Evolutionary conservation across 371 early-diverging fungal genomes (phyloP).

Genomic region (Rhizopus sp.): DNA sequence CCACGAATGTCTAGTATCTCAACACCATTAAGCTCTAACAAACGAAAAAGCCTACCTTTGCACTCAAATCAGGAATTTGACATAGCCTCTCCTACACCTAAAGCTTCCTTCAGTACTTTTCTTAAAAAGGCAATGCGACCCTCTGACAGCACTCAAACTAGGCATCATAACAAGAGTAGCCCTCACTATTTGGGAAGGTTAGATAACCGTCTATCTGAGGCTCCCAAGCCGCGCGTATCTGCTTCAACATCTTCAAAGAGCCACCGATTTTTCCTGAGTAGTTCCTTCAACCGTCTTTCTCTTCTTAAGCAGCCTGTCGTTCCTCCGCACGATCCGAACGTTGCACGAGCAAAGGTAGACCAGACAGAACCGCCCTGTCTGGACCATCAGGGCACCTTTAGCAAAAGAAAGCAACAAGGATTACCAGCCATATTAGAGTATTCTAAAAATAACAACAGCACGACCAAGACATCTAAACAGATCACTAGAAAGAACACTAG

Average conservation of each 20-base stretch:
- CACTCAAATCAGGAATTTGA: constrained; percentile 2
- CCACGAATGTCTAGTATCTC: not conserved
- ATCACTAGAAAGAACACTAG: constrained; percentile 3
- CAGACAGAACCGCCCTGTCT: too few relatives aligned
- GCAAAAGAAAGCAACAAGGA: too few relatives aligned
- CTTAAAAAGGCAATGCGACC: constrained; percentile 23
- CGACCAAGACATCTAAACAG: constrained; percentile 3
- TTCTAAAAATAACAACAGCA: not conserved
- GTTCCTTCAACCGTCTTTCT: too few relatives aligned
- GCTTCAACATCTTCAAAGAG: too few relatives aligned
- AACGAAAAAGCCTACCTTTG: constrained; percentile 1
- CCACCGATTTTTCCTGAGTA: too few relatives aligned
- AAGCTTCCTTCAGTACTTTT: constrained; percentile 22
- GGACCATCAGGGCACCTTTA: too few relatives aligned
- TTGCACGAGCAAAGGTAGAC: too few relatives aligned
- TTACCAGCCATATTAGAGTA: not conserved
- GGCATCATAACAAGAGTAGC: not conserved
- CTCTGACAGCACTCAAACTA: constrained; percentile 2
- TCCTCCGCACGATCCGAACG: too few relatives aligned
- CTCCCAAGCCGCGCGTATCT: too few relatives aligned
- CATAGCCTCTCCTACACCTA: constrained; percentile 5
- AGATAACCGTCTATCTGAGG: too few relatives aligned
- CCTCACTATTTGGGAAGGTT: not conserved
- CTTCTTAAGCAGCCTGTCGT: not conserved
- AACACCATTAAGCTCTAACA: constrained; percentile 8